phyloP scores from a whole-genome alignment of 2,329 filamentous ascomycete species.

The Nemania diffusa region DNA sequence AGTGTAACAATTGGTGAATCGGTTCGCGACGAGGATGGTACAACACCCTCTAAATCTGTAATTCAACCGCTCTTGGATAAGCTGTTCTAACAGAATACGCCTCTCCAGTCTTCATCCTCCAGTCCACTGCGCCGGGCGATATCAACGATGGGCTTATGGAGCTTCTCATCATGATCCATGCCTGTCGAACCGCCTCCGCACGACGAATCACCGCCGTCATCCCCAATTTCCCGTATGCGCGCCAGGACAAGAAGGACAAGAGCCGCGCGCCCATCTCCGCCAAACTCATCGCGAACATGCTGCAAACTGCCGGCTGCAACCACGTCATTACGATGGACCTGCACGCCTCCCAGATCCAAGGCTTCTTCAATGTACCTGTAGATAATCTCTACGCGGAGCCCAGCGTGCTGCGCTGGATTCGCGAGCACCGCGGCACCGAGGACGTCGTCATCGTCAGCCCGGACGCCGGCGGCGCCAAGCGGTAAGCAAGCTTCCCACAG shows the following conservation, averaged over 20 bases:
- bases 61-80: slow-evolving; percentile 65
- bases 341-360: slow-evolving; percentile 92
- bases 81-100: slow-evolving; percentile 56
- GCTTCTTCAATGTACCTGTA: slow-evolving; percentile 87
- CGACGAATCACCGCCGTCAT: slow-evolving; percentile 94
- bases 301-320: slow-evolving; percentile 92
- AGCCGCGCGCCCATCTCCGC: slow-evolving; percentile 96
- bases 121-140: slow-evolving; percentile 93
- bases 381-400: slow-evolving; percentile 93
- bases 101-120: slow-evolving; percentile 83
- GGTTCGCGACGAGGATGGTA: slow-evolving; percentile 91
- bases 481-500: slow-evolving; percentile 57
- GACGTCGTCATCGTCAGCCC: slow-evolving; percentile 95
- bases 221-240: slow-evolving; percentile 95
- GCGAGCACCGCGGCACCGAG: slow-evolving; percentile 81
- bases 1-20: slow-evolving; percentile 95
- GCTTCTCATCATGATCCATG: slow-evolving; percentile 97
- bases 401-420: slow-evolving; percentile 89
- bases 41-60: slow-evolving; percentile 19
- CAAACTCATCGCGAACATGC: slow-evolving; percentile 96
- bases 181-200: slow-evolving; percentile 76
- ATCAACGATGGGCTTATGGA: slow-evolving; percentile 99
- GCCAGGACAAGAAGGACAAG: slow-evolving; percentile 96
- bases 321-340: slow-evolving; percentile 97
- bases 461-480: slow-evolving; percentile 93